phyloP scores from a whole-genome alignment of 257 asterid genomes.

The Solanum medicagineum region DNA sequence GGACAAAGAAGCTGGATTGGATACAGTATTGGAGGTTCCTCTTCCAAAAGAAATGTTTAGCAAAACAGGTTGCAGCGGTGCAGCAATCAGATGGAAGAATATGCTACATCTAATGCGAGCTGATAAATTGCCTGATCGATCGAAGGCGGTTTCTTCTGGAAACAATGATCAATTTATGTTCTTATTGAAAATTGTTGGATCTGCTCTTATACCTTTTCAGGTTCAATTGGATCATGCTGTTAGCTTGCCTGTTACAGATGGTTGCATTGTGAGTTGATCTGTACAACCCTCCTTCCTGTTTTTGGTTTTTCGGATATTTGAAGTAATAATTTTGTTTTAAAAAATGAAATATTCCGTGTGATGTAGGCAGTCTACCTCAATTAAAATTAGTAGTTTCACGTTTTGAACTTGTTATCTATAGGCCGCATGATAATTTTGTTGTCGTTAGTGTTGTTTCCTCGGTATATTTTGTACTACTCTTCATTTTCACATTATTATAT shows the following conservation, averaged over 20 bases:
- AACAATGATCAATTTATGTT: constrained; percentile 57
- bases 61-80: constrained; percentile 50
- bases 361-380: neutral
- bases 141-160: constrained; percentile 7
- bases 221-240: constrained; percentile 43
- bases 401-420: neutral
- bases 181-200: constrained; percentile 67
- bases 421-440: too few relatives aligned
- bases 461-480: neutral
- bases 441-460: too few relatives aligned
- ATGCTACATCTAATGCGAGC: constrained; percentile 58
- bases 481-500: neutral
- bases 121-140: constrained; percentile 18
- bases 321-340: too few relatives aligned
- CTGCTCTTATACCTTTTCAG: constrained; percentile 70
- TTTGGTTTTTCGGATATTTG: neutral
- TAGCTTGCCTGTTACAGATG: constrained; percentile 43
- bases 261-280: constrained; percentile 43
- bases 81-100: constrained; percentile 64
- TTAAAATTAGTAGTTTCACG: neutral
- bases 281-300: neutral
- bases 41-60: constrained; percentile 78
- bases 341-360: neutral
- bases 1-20: constrained; percentile 56
- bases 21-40: constrained; percentile 85